Evolutionary conservation across 371 early-diverging fungal species (phyloP).

Genomic region (Mortierella polycephala): DNA sequence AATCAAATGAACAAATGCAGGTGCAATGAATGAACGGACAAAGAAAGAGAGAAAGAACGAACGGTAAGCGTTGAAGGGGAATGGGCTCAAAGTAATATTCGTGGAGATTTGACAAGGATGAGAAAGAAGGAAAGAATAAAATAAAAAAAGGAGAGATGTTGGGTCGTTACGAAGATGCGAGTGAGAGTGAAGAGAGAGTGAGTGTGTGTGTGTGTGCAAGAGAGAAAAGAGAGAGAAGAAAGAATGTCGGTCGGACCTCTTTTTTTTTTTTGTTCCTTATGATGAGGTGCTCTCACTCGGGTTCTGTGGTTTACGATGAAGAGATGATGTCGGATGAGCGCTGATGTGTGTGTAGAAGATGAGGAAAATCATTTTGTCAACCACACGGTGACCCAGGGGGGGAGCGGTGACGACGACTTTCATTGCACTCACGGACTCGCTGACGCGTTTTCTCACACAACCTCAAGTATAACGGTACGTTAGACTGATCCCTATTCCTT

Average conservation of each 20-base stretch:
- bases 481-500: background rate
- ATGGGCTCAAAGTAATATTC: background rate
- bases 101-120: too few species aligned
- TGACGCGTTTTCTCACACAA: too few species aligned
- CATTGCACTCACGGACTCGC: too few species aligned
- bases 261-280: background rate
- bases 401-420: too few species aligned
- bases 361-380: too few species aligned
- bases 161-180: constrained; percentile 1
- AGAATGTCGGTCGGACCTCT: background rate
- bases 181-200: background rate
- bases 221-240: constrained; percentile 1
- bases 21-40: background rate
- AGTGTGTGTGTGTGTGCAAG: constrained; percentile 1
- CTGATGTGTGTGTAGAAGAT: too few species aligned
- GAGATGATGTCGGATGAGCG: too few species aligned
- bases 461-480: too few species aligned
- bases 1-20: constrained; percentile 1
- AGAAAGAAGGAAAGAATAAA: constrained; percentile 2
- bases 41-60: background rate
- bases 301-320: background rate
- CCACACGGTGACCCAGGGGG: too few species aligned
- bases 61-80: background rate
- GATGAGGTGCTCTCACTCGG: background rate
- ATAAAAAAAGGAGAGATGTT: background rate